Evolutionary conservation across 1,139 yeast genomes (phyloP), one percentile per base, ranked within the genome.

Genomic region (Suhomyces bolitotheri): DNA sequence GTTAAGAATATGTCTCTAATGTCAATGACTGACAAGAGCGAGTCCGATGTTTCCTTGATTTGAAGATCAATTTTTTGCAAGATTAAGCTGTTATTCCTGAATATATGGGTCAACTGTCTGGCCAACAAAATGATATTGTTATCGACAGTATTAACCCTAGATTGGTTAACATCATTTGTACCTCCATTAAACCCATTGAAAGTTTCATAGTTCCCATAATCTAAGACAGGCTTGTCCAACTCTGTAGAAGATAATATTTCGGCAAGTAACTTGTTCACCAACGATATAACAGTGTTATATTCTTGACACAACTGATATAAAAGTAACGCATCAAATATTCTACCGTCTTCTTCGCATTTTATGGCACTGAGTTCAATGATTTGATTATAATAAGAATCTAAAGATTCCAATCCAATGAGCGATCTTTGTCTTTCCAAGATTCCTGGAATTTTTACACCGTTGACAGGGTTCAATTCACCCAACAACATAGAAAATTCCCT

Each of bases 341-440:
- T 75, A 3, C 97, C 97, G 55, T 89, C 97, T 48, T 88, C 95
- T 53, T 87, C 94, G 20, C 97, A 95, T 49, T 79, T 80, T 34
- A 74, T 71, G 2, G 97, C 97, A 17, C 96, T 89, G 41, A 79
- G 80, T 52, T 85, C 95, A 5, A 95, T 80, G 29, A 92, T 88
- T 40, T 78, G 78, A 33, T 53, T 60, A 45, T 65, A 55, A 40
- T 65, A 71, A 22, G 58, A 60, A 35, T 75, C 73, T 34, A 88
- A 61, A 47, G 80, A 73, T 6, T 67, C 64, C 41, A 92, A 66
- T 22, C 72, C 69, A 36, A 92, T 71, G 36, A 92, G 67, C n/a
- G 71, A 60, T 61, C 87, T 78, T 53, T 94, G 82, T 45, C 73
- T 77, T 60, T 89, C 97, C 49, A 94, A 78, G 30, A 86, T 76